Base-by-base conservation (phyloP, 768 basidiomycete species). In the Trametes coccinea region DNA sequence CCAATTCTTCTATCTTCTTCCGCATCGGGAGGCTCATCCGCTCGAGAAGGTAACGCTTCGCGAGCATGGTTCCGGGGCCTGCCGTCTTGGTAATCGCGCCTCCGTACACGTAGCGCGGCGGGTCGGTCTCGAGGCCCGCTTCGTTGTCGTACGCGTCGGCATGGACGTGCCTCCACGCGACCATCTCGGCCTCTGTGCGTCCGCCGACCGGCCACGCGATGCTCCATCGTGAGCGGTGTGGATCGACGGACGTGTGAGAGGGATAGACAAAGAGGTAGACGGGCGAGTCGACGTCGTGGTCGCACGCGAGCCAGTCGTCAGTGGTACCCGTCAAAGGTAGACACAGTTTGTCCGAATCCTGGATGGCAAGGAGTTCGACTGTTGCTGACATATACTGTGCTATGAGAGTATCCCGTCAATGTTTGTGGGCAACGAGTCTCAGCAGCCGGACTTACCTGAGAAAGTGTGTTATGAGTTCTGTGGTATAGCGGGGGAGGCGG, bases 281-380 rank as follows among this genome's bases (percentile, higher is more conserved):
- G 8, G 62, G 56, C 17, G 40, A 27, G 0, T 54, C 52, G 40
- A 63, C 53, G 53, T 63, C 62, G 53, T 57, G 10, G 53, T 63
- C 62, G 47, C 41, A 57, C 16, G 62, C 62, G 13, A 63, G 62
- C 62, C 62, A 63, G 62, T 63, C 62, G 62, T 63, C 62, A 31
- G 53, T 48, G 31, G 53, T 53, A 14, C 33, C 31, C 6, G 61
- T 34, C 2, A 53, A 16, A 9, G 62, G 5, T 16, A 59, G 47
- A 11, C 34, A 31, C 31, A 44, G 33, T 27, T 48, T 33, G 22
- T 22, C 22, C 22, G 22, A 22, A 17, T 54, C 53, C 16, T 55
- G 52, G 11, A 31, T 39, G 27, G 33, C 40, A 39, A 63, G 52
- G 45, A 63, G 39, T 48, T 63, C 48, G 31, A 49, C 14, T 31